phyloP scores from a whole-genome alignment of 2,329 filamentous ascomycete species.

The Sclerotinia glacialis region DNA sequence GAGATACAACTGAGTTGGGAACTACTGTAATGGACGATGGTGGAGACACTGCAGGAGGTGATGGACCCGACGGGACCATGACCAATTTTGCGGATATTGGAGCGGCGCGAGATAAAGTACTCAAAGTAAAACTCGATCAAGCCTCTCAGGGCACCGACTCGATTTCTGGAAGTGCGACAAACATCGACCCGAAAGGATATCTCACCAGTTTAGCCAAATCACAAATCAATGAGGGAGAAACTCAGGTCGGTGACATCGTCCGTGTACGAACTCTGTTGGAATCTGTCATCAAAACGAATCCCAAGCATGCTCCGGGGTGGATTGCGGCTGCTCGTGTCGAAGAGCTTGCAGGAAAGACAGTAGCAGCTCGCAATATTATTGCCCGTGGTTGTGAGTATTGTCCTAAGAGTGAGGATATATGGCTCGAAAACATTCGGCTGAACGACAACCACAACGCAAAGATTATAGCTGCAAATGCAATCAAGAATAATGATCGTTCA shows the following conservation, averaged over 20 bases:
- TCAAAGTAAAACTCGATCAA: constrained; percentile 90
- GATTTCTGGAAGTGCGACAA: constrained; percentile 76
- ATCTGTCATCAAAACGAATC: constrained; percentile 95
- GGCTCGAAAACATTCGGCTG: constrained; percentile 92
- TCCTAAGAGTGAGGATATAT: constrained; percentile 90
- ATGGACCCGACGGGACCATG: constrained; percentile 72
- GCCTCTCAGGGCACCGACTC: constrained; percentile 73
- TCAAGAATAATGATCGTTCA: constrained; percentile 85
- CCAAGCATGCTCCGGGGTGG: constrained; percentile 91
- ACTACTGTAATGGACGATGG: constrained; percentile 86
- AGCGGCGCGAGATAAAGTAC: constrained; percentile 90
- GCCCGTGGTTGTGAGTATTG: constrained; percentile 85
- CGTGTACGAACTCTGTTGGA: constrained; percentile 89
- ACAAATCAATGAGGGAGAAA: constrained; percentile 73
- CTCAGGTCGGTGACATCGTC: constrained; percentile 91
- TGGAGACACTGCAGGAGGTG: constrained; percentile 45
- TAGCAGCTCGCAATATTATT: constrained; percentile 84
- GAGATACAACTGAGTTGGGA: constrained; percentile 76
- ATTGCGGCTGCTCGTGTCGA: constrained; percentile 91
- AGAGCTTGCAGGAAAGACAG: constrained; percentile 86
- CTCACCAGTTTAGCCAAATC: constrained; percentile 86
- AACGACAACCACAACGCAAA: constrained; percentile 93
- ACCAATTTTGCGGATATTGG: constrained; percentile 98
- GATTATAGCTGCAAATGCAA: constrained; percentile 89
- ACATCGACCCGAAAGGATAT: constrained; percentile 92